Conservation (phyloP, 441 rosid species). For the Geranium incanum region DNA sequence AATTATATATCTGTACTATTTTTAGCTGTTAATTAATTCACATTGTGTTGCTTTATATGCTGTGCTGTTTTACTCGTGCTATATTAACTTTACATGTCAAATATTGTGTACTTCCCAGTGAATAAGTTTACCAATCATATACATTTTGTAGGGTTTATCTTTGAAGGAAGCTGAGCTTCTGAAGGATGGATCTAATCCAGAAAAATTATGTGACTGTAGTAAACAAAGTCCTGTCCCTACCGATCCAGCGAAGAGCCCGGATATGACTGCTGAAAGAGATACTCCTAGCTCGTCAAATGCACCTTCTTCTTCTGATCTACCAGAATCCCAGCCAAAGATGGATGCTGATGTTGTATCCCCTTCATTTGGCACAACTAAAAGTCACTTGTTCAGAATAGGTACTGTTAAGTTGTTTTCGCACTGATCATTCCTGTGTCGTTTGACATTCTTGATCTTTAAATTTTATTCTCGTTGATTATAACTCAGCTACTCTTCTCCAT, state of each 20-base stretch:
- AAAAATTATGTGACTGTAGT: constrained; percentile 43
- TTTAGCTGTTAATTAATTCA: neutral
- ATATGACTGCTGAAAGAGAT: constrained; percentile 42
- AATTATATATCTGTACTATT: constrained; percentile 39
- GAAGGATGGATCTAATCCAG: constrained; percentile 55
- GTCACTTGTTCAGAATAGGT: constrained; percentile 55
- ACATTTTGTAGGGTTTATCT: constrained; percentile 56
- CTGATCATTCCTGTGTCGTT: neutral
- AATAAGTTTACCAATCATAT: constrained; percentile 22
- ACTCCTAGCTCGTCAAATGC: constrained; percentile 41
- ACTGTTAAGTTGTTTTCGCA: constrained; percentile 6
- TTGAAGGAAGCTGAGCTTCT: constrained; percentile 68
- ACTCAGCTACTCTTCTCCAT: constrained; percentile 9
- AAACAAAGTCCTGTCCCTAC: constrained; percentile 38
- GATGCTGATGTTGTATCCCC: constrained; percentile 46
- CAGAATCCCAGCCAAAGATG: constrained; percentile 48
- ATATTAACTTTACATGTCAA: constrained; percentile 3
- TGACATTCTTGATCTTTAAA: neutral
- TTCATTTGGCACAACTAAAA: constrained; percentile 43
- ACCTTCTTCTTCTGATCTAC: constrained; percentile 33
- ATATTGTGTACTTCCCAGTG: constrained; percentile 17
- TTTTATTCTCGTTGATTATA: constrained; percentile 14
- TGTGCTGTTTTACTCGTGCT: neutral
- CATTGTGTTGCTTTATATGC: neutral
- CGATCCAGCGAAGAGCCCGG: constrained; percentile 24